Evolutionary conservation across 441 rosid genomes (phyloP), one percentile per base, ranked within the genome.

Genomic region (Pelargonium citronellum): DNA sequence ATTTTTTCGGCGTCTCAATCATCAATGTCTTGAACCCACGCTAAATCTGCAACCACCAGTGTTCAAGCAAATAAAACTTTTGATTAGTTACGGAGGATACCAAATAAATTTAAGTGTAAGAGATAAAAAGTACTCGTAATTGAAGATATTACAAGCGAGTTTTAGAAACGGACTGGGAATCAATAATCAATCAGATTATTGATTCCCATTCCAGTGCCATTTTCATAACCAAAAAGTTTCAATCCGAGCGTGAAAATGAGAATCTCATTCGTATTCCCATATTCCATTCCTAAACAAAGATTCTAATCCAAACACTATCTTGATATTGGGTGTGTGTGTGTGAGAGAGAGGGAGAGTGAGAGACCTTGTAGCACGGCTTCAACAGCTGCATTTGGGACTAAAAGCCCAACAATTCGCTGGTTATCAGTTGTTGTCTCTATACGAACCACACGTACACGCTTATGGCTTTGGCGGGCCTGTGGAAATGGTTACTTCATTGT

Each of bases 351-450:
- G 49, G 73, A 67, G 80, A 75, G 71, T 51, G 24, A 55, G 47
- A 81, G 47, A 95, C 99, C 99, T 90, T 91, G 92, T 62, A 95
- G 90, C 27, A 95, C 99, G 20, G 89, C 77, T 76, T 89, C 96
- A 37, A 91, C 96, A n/a, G 97, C 97, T 51, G 94, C 92, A 82
- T 89, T 95, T 20, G 97, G 99, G 72, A 91, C 87, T 70, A 85
- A 87, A 70, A 90, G 90, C 53, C 97, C 97, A 69, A 91, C 97
- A 69, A 89, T 91, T 37, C 96, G 84, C 82, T 79, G 84, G 72
- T 76, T 87, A 79, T 90, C 96, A 16, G 82, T 71, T 15, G 96
- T 91, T 34, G 97, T 94, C 78, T 87, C 97, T 72, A 94, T 67
- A 41, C 95, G 91, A 72, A 94, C 91, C 68, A 94, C 95, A 73